Conservation (phyloP, 179 eudicot genomes). For the Dionaea muscipula region DNA sequence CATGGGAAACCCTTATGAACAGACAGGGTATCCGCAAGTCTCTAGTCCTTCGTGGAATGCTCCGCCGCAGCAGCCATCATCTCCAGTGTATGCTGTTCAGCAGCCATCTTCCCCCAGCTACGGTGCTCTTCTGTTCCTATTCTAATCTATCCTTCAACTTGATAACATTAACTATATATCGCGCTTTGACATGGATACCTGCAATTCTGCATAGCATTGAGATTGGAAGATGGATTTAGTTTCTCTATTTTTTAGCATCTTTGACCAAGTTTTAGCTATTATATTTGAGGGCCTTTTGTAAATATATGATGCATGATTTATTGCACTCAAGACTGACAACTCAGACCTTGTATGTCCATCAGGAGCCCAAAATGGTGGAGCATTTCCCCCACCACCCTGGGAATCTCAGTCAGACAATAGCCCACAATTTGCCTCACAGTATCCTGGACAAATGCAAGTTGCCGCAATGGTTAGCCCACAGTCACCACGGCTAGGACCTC, state of each 20-base stretch:
- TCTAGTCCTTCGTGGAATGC: conserved; percentile 54
- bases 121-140: conserved; percentile 31
- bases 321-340: neutral
- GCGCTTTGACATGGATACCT: neutral
- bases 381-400: conserved; percentile 96
- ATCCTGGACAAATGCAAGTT: conserved; percentile 32
- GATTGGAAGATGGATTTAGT: neutral
- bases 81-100: conserved; percentile 8
- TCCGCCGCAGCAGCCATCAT: conserved; percentile 31
- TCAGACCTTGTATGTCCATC: conserved; percentile 4
- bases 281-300: neutral
- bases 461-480: conserved; percentile 21
- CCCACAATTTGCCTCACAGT: conserved; percentile 26
- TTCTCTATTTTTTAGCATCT: neutral
- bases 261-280: neutral
- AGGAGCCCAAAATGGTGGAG: conserved; percentile 48
- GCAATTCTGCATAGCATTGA: neutral
- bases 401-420: conserved; percentile 50
- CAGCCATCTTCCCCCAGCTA: conserved; percentile 60
- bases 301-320: neutral
- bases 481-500: conserved; percentile 33
- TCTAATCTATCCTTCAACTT: conserved; percentile 38
- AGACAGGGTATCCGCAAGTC: conserved; percentile 37
- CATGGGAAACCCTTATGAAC: conserved; percentile 39
- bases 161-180: conserved; percentile 8